Percentiles rank a stretch among this genome's conserved stretches.
Evolutionary conservation across 148 eudicot genomes (phyloP).

Genomic region (Fagopyrum homotropicum): DNA sequence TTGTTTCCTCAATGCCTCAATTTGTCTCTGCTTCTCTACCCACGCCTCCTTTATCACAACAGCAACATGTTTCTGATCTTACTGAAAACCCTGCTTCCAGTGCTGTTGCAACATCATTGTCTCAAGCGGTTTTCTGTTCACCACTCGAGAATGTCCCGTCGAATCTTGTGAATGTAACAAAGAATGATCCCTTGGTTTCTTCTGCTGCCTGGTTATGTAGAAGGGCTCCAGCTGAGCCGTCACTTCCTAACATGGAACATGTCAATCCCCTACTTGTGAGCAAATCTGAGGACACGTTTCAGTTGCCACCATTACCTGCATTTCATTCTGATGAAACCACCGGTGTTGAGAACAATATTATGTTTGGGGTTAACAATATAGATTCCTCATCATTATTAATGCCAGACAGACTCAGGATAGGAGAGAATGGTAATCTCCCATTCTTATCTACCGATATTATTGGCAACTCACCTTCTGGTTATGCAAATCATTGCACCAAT

Average conservation of each 20-base stretch:
- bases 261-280: conserved; percentile 32
- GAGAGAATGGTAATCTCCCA: conserved; percentile 42
- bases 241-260: conserved; percentile 38
- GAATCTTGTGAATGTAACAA: conserved; percentile 8
- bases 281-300: conserved; percentile 35
- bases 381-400: conserved; percentile 42
- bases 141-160: not conserved
- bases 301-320: conserved; percentile 76
- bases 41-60: conserved; percentile 24
- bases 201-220: conserved; percentile 2
- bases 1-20: conserved; percentile 33
- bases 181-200: not conserved
- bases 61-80: conserved; percentile 36
- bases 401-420: conserved; percentile 36
- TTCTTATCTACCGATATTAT: conserved; percentile 51
- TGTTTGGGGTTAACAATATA: conserved; percentile 55
- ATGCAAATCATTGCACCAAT: conserved; percentile 37
- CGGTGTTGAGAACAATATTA: conserved; percentile 41
- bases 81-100: conserved; percentile 27
- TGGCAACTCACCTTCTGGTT: conserved; percentile 44
- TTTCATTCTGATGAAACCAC: conserved; percentile 37
- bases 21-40: conserved; percentile 40
- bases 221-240: conserved; percentile 24
- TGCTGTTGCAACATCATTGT: conserved; percentile 37
- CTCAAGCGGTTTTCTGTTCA: conserved; percentile 22